Conservation (phyloP, 208 protist genomes). For the Trypanosoma theileri region DNA sequence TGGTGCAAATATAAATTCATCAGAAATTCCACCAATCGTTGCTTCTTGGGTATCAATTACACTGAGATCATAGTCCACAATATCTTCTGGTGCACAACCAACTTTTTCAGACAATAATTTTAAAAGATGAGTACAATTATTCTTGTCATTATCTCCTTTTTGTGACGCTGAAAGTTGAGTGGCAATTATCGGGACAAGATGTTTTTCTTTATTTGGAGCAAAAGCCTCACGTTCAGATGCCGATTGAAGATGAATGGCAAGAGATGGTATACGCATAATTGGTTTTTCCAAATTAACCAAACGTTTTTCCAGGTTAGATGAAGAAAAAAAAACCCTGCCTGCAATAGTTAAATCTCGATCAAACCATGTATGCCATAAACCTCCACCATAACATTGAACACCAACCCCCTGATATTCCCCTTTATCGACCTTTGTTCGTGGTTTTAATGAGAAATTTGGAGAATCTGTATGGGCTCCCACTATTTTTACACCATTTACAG, state of each 20-base stretch:
- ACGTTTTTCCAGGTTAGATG: slow-evolving; percentile 38
- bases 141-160: slow-evolving; percentile 14
- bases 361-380: slow-evolving; percentile 91
- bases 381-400: slow-evolving; percentile 88
- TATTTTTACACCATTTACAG: slow-evolving; percentile 91
- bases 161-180: slow-evolving; percentile 35
- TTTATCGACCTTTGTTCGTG: slow-evolving; percentile 44
- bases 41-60: slow-evolving; percentile 93
- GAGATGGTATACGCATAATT: slow-evolving; percentile 93
- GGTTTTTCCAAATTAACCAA: slow-evolving; percentile 89
- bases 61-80: slow-evolving; percentile 96
- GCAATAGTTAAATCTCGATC: slow-evolving; percentile 89
- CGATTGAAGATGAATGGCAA: slow-evolving; percentile 96
- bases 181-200: slow-evolving; percentile 93
- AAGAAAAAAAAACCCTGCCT: slow-evolving; percentile 69
- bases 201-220: slow-evolving; percentile 94
- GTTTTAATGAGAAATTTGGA: slow-evolving; percentile 90
- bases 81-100: slow-evolving; percentile 66
- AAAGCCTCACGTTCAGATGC: slow-evolving; percentile 80
- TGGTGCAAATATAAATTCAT: slow-evolving; percentile 96
- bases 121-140: slow-evolving; percentile 80
- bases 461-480: slow-evolving; percentile 97
- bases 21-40: slow-evolving; percentile 85
- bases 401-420: slow-evolving; percentile 59
- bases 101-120: slow-evolving; percentile 64